Base-by-base conservation (phyloP, 257 asterid species). In the Thymus mandschuricus region DNA sequence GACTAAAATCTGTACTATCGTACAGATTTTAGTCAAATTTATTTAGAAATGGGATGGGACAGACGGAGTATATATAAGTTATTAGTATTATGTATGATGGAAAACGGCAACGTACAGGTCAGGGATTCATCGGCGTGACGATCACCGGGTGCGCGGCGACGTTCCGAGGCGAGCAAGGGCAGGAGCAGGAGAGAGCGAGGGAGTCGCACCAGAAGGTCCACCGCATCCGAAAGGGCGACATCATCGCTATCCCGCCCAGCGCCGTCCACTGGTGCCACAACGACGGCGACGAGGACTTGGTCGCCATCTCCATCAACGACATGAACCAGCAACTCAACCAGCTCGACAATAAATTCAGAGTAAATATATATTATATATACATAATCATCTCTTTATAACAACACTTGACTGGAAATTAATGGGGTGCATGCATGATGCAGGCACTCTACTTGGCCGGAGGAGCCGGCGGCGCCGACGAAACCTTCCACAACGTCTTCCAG, bases 391-490 rank as follows among this genome's bases (percentile, higher is more conserved):
- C 21, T 21, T 21, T 21, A 21, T 21, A 21, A 21, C 21, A 21
- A 21, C 21, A 21, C 21, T 21, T 21, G 21, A 21, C 21, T 21
- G 21, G 21, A 21, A 21, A 21, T 21, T 21, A 21, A 21, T 38
- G 44, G 44, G 44, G 6, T 38, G 44, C 44, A 38, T 38, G 44
- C 44, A 38, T 21, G 0, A 21, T 21, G 21, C 21, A 21, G 44
- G 81, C 82, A 7, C 84, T 88, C 62, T 88, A 79, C 86, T 51
- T 91, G 75, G 95, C 94, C 6, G 97, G 97, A 1, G 87, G 82
- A 70, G 75, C 49, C 76, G 65, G 29, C 64, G 66, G 27, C 63
- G 49, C 9, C 44, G 75, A 71, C 51, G 34, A 60, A 57, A 73
- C 62, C 1, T 80, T 79, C 86, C 82, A 77, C 59, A 91, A 89